These are phyloP conservation scores for Yamadazyma siamensis DNA, from an alignment of 1,139 yeast genomes.

Conservation along the genomic window DNA sequence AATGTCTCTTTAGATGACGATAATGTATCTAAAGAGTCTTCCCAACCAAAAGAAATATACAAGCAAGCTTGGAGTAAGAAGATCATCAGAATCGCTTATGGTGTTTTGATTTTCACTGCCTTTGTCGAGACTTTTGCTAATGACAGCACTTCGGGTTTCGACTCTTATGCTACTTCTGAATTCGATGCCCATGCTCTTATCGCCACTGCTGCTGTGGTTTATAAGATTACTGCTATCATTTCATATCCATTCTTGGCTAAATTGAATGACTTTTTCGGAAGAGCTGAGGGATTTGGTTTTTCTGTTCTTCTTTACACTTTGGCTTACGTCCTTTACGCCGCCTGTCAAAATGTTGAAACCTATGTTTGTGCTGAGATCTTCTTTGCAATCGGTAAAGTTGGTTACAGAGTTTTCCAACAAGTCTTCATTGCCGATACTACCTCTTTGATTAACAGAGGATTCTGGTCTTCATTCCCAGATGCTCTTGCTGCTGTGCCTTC, in stretches of 20 bases:
- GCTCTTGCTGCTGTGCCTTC: conserved; percentile 20
- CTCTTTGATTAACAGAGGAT: conserved; percentile 31
- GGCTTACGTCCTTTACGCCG: conserved; percentile 25
- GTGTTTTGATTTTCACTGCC: conserved; percentile 19
- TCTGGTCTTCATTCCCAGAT: conserved; percentile 28
- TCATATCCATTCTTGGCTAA: conserved; percentile 39
- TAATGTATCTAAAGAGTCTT: too few species aligned
- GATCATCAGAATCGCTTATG: conserved; percentile 17
- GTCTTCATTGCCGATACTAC: conserved; percentile 28
- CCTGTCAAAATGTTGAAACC: conserved; percentile 23
- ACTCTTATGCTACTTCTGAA: conserved; percentile 27
- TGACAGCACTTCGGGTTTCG: conserved; percentile 15
- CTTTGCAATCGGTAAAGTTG: conserved; percentile 24
- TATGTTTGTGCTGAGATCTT: conserved; percentile 28
- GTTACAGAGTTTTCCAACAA: conserved; percentile 11
- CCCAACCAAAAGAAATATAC: conserved; percentile 1
- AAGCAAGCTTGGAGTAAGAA: conserved; percentile 14
- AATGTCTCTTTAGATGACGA: too few species aligned
- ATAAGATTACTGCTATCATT: conserved; percentile 34
- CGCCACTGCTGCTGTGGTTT: conserved; percentile 36
- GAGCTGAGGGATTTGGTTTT: conserved; percentile 30
- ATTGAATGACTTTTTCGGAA: conserved; percentile 34
- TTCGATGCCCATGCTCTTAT: conserved; percentile 34
- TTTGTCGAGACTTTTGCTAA: conserved; percentile 17
- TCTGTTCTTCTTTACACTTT: conserved; percentile 19